Base-by-base conservation (phyloP, 2,329 filamentous ascomycete genomes). In the Mariannaea sp. region DNA sequence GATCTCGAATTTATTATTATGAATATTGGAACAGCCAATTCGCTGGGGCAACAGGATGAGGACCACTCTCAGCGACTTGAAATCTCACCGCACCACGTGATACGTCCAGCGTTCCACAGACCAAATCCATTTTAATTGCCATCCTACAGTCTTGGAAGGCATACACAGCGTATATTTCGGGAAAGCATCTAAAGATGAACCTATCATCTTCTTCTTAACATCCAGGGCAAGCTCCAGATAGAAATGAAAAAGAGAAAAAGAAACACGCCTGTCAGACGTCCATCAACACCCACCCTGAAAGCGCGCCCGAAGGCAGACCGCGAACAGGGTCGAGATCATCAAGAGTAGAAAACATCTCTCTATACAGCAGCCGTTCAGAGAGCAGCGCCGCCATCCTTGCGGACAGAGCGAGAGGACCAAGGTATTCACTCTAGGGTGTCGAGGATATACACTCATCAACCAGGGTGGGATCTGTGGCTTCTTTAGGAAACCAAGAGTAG, bases 401-500 rank as follows among this genome's bases (percentile, higher is more conserved):
- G 59, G 61, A 64, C 17, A 55, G 61, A 29, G 38, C 62, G 60
- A 65, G 62, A 65, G 62, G 62, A 65, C 62, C 62, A 56, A 14
- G 87, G 60, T 65, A 65, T 65, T 65, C 62, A 65, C 62, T 65
- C 62, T 65, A 62, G 62, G 62, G 87, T 78, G 81, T 81, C 85
- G 90, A 90, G 88, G 90, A 90, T 87, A 83, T 89, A 69, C 69
- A 77, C 32, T 65, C 62, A 65, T 65, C 62, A 65, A 65, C 62
- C 62, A 65, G 62, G 62, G 86, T 93, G 84, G 85, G 85, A 84
- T 91, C 88, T 93, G 88, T 91, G 84, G 89, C 92, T 96, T 82
- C 81, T 88, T 83, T 92, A 83, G 85, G 85, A 84, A 93, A 88
- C 86, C 90, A 88, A 94, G 89, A 90, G 86, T 82, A 81, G 83